phyloP scores from a whole-genome alignment of 306 rosid species.

The Cucumis sativus region DNA sequence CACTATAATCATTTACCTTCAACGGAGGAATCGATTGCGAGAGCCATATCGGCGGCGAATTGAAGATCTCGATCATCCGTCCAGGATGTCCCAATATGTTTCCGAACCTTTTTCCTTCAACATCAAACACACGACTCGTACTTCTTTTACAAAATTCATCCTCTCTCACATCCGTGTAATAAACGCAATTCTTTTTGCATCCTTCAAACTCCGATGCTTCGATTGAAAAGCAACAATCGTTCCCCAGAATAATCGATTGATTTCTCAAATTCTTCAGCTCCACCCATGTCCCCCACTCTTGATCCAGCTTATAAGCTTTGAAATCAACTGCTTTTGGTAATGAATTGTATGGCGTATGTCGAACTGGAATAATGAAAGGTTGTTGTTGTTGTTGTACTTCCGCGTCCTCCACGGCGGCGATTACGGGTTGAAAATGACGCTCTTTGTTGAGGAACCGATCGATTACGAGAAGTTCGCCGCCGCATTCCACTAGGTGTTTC shows the following conservation, averaged over 20 bases:
- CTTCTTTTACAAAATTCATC: background rate
- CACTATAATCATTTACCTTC: background rate
- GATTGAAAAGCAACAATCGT: conserved; percentile 21
- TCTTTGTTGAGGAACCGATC: conserved; percentile 33
- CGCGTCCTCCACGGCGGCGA: background rate
- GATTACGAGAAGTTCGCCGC: conserved; percentile 49
- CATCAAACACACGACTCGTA: conserved; percentile 25
- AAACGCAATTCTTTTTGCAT: conserved; percentile 23
- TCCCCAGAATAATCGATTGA: conserved; percentile 17
- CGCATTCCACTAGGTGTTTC: conserved; percentile 61
- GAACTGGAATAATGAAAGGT: background rate
- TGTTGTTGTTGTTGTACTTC: background rate
- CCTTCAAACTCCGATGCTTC: conserved; percentile 15
- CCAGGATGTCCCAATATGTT: conserved; percentile 13
- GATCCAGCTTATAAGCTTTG: conserved; percentile 33
- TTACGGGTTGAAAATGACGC: background rate
- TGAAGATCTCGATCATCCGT: conserved; percentile 15
- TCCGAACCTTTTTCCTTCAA: conserved; percentile 22
- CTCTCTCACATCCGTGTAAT: conserved; percentile 17
- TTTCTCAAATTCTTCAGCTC: conserved; percentile 24
- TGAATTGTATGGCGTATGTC: background rate
- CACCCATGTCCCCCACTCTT: conserved; percentile 31
- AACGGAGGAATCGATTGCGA: background rate
- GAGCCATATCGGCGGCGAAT: conserved; percentile 17
- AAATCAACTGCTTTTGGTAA: conserved; percentile 21